Evolutionary conservation across 2,329 filamentous ascomycete species (phyloP), one percentile per base, ranked within the genome.

Genomic region (Aspergillus puulaauensis): DNA sequence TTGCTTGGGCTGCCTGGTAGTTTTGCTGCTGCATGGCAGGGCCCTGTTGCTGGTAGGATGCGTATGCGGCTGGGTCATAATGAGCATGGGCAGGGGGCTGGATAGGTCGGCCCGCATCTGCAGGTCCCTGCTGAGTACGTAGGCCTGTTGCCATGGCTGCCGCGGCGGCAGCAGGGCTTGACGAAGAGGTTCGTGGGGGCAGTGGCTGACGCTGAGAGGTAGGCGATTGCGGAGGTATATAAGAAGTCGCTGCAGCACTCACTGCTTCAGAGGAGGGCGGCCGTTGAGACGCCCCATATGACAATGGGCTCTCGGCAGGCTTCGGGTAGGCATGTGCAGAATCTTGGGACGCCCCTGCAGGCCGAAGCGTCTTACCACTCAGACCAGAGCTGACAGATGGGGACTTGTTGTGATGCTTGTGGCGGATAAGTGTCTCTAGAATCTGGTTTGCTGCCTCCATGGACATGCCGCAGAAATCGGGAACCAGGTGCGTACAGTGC

Each of bases 401-500:
- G 53, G 75, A 74, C 70, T 84, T 83, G 80, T 75, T 89, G 82
- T 86, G 84, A 70, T 87, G 86, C 77, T 93, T 96, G 59, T 90
- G 88, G 50, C 86, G 87, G 69, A 91, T 86, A 66, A 97, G 90
- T 50, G 93, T 91, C 63, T 92, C 89, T 54, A 98, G 76, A 64
- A 99, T 97, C 70, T 96, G 87, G 74, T 97, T 98, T 44, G 95
- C 95, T 39, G 91, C 90, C 57, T 95, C 90, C 95, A 98, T 98
- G 27, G 92, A 96, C 92, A 99, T 99, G 66, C 95, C 95, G 74
- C 95, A 99, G 78, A 99, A 99, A 74, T 99, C 95, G 19, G 95
- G 95, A 33, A 99, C 93, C 65, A 99, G 85, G 75, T 99, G 95
- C 19, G 92, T 90, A 75, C 95, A 99, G 58, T 90, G 84, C 19